These are phyloP conservation scores for Geotrichum candidum DNA, from an alignment of 1,139 yeast genomes.

Conservation along the genomic window DNA sequence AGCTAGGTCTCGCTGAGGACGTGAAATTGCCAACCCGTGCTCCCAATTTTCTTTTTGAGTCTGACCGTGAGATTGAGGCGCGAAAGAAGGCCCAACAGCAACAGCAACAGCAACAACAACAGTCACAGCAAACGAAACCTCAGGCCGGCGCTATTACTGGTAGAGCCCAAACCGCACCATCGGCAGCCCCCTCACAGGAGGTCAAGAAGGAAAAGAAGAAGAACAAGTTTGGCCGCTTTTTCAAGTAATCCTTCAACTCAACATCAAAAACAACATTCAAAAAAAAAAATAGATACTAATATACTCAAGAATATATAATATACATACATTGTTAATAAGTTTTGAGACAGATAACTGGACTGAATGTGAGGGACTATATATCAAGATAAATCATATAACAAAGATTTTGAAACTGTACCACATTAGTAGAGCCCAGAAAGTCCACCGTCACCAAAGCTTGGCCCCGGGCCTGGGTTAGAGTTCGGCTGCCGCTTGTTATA, in stretches of 20 bases:
- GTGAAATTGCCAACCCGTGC: constrained; percentile 5
- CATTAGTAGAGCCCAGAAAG: neutral
- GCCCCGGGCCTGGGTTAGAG: neutral
- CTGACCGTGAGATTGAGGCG: constrained; percentile 4
- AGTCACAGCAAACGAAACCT: neutral
- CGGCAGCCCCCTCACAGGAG: neutral
- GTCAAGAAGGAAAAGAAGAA: constrained; percentile 19
- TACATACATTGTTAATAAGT: neutral
- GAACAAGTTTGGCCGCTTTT: constrained; percentile 24
- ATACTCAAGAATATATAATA: neutral
- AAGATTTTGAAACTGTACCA: neutral
- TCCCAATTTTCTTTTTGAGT: constrained; percentile 14
- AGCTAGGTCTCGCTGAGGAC: constrained; percentile 12
- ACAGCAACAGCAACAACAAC: constrained; percentile 39
- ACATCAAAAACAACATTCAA: neutral
- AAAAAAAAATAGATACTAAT: neutral
- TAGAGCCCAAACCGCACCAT: neutral
- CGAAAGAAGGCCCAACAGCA: constrained; percentile 45
- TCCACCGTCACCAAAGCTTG: neutral
- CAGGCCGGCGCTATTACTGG: neutral
- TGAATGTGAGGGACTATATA: neutral
- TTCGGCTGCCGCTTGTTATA: neutral
- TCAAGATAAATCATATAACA: neutral
- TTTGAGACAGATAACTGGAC: neutral
- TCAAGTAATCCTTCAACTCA: constrained; percentile 17